Evolutionary conservation across 2,329 filamentous ascomycete species (phyloP), one percentile per base, ranked within the genome.

Genomic region (Claviceps humidiphila): DNA sequence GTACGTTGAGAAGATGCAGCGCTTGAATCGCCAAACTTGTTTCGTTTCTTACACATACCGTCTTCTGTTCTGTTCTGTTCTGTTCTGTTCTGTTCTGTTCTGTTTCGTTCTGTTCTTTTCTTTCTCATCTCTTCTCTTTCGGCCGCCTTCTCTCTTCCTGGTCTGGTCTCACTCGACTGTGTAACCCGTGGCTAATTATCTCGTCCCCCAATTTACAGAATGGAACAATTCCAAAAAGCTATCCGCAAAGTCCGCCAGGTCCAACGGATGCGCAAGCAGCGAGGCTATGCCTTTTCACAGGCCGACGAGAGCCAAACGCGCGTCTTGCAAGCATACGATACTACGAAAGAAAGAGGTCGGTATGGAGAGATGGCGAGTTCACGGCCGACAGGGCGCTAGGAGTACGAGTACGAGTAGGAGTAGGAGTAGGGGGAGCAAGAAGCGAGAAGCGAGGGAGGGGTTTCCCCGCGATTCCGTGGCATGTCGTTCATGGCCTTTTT

Each of bases 201-300:
- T 9, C n/a, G 1, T 42, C 40, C 40, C 16, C 40, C 40, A n/a
- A 7, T 9, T 11, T 22, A 2, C 57, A 91, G 87, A 64, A 98
- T 98, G 93, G 93, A 98, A 65, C 93, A 98, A 71, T 98, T 98
- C 76, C 93, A 98, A 72, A 98, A 98, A 71, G 93, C 93, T 22
- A 97, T 98, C 64, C 86, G 93, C 63, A 98, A 98, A 72, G 93
- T 98, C 51, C 82, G 93, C 50, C 93, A 98, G 70, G 93, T 97
- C 42, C 93, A 97, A 72, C 87, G 93, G 58, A 98, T 97, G 93
- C 89, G 93, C 66, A 98, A 98, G 72, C 93, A 98, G 72, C 86
- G 93, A 64, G 93, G 93, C 38, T 98, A 98, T 65, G 93, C 93
- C 56, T 98, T 98, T 71, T 95, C 89, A 60, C 90, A 96, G 70